A percentile compares a stretch with the other conserved stretches of the same genome.
These are phyloP conservation scores for Neoarthrinium moseri DNA, from an alignment of 2,329 filamentous ascomycete genomes.

Conservation along the genomic window DNA sequence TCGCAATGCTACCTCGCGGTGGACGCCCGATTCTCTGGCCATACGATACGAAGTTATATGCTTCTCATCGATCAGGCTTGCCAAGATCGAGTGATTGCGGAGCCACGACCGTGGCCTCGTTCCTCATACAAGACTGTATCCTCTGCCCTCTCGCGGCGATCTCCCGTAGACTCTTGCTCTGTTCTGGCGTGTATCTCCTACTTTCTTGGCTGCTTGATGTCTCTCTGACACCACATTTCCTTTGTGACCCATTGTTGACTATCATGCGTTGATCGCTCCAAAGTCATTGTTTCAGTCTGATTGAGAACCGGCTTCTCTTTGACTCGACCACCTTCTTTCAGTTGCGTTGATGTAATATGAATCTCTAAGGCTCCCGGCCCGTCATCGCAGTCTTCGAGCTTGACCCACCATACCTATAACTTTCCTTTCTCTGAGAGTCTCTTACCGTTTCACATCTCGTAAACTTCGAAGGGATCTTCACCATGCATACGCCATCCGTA, in stretches of 20 bases:
- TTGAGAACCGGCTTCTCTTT: slow-evolving; percentile 11
- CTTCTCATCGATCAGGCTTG: no score
- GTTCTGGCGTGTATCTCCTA: slow-evolving; percentile 6
- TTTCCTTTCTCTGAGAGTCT: neutral
- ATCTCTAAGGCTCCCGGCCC: slow-evolving; percentile 1
- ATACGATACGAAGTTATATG: no score
- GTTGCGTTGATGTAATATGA: slow-evolving; percentile 9
- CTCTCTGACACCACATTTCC: slow-evolving; percentile 2
- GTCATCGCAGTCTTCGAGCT: neutral
- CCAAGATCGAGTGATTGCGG: neutral
- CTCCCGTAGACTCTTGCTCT: neutral
- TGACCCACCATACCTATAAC: slow-evolving; percentile 3
- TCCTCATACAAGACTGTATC: slow-evolving; percentile 12
- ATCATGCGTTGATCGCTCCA: neutral
- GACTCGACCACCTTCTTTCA: slow-evolving; percentile 7
- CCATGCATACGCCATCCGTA: slow-evolving; percentile 25
- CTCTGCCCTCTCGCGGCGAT: slow-evolving; percentile 1
- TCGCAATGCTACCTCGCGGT: no score
- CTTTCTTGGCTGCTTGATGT: neutral
- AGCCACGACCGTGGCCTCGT: neutral
- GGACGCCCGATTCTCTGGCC: no score
- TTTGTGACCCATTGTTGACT: slow-evolving; percentile 8
- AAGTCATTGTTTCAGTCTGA: slow-evolving; percentile 7
- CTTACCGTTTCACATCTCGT: neutral
- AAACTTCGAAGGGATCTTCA: slow-evolving; percentile 10